These are phyloP conservation scores for Colletotrichum sp. DNA, from an alignment of 2,329 filamentous ascomycete genomes.

Conservation along the genomic window DNA sequence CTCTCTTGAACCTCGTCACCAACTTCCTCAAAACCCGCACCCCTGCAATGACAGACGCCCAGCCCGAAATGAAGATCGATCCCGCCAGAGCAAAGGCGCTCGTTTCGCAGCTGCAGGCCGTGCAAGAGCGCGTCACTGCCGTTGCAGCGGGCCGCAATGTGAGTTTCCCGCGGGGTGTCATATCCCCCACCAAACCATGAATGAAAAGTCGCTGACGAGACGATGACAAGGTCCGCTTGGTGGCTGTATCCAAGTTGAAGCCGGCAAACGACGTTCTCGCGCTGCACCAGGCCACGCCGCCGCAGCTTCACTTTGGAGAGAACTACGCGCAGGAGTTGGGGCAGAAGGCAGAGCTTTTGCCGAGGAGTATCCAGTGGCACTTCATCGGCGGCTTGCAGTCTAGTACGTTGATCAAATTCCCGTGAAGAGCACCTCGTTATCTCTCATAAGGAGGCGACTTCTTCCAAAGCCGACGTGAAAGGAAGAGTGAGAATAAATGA, in stretches of 20 bases:
- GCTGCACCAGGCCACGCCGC: constrained; percentile 65
- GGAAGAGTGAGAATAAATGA: not conserved
- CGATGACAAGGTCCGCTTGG: constrained; percentile 71
- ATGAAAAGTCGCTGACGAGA: not conserved
- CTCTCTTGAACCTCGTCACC: constrained; percentile 52
- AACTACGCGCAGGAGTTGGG: constrained; percentile 93
- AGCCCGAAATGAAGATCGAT: constrained; percentile 64
- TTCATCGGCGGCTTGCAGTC: constrained; percentile 96
- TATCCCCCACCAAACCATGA: not conserved
- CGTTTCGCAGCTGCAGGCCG: constrained; percentile 64
- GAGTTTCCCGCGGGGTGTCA: constrained; percentile 31
- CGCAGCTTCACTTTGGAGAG: constrained; percentile 81
- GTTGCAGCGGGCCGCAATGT: constrained; percentile 60
- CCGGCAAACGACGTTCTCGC: constrained; percentile 89
- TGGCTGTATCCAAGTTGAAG: constrained; percentile 96
- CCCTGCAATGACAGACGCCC: constrained; percentile 20
- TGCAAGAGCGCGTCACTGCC: constrained; percentile 62
- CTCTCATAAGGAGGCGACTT: not conserved
- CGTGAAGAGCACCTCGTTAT: too few species aligned
- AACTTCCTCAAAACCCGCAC: not conserved
- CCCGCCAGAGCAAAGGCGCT: constrained; percentile 66
- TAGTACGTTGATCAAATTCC: constrained; percentile 37
- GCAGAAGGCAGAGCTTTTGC: constrained; percentile 84
- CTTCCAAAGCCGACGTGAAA: not conserved
- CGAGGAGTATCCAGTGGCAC: constrained; percentile 84